These are phyloP conservation scores for Aphanomyces cochlioides DNA, from an alignment of 352 stramenopile genomes.

Conservation along the genomic window DNA sequence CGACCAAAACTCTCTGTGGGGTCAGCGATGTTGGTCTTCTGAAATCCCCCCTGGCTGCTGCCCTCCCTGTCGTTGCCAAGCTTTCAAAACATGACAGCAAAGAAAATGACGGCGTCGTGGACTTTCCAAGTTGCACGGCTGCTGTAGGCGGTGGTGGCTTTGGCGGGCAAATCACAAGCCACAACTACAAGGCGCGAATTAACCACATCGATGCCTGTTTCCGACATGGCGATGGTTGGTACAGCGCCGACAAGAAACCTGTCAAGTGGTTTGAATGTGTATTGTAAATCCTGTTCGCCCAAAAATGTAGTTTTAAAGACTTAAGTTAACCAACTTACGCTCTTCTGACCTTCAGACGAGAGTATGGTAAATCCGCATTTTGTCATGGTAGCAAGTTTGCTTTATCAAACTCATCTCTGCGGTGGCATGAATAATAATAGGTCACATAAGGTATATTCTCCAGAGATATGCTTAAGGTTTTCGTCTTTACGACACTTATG, in stretches of 20 bases:
- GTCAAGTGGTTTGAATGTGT: conserved; percentile 42
- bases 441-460: too few relatives aligned
- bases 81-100: conserved; percentile 30
- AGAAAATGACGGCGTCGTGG: conserved; percentile 41
- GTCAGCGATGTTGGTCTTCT: conserved; percentile 36
- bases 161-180: conserved; percentile 10
- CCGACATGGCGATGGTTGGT: conserved; percentile 35
- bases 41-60: conserved; percentile 25
- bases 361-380: too few relatives aligned
- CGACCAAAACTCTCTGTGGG: conserved; percentile 37
- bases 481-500: too few relatives aligned
- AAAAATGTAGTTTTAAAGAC: too few relatives aligned
- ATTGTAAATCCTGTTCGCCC: conserved; percentile 26
- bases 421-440: too few relatives aligned
- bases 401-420: too few relatives aligned
- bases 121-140: conserved; percentile 37
- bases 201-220: conserved; percentile 37
- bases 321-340: too few relatives aligned
- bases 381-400: too few relatives aligned
- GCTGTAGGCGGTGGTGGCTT: conserved; percentile 7
- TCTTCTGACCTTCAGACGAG: too few relatives aligned
- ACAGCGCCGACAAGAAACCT: conserved; percentile 35
- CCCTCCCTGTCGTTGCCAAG: conserved; percentile 26
- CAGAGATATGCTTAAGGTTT: too few relatives aligned
- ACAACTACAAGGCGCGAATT: conserved; percentile 36